phyloP scores from a whole-genome alignment of 495 filamentous ascomycete genomes.

The Lentithecium fluviatile region DNA sequence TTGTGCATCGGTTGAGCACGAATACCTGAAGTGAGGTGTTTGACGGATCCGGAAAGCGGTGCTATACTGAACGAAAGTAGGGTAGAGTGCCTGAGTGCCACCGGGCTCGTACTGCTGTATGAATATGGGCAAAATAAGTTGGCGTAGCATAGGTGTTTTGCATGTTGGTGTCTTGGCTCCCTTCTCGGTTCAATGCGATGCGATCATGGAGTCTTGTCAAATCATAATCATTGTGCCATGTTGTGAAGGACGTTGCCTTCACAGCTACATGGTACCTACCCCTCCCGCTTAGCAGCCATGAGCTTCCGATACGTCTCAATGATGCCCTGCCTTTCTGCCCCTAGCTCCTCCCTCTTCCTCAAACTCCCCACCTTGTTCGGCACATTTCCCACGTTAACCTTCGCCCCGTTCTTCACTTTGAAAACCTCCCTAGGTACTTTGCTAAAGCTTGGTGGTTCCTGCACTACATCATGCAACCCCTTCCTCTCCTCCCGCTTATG shows the following conservation, averaged over 20 bases:
- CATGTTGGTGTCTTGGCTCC: too few relatives aligned
- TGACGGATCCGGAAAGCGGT: too few relatives aligned
- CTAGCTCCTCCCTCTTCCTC: constrained; percentile 77
- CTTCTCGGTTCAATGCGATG: too few relatives aligned
- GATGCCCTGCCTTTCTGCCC: constrained; percentile 68
- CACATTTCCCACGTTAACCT: constrained; percentile 69
- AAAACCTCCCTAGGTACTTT: constrained; percentile 65
- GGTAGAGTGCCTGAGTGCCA: too few relatives aligned
- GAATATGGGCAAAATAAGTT: too few relatives aligned
- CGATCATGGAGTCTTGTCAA: too few relatives aligned
- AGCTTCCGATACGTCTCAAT: constrained; percentile 78
- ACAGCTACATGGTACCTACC: neutral
- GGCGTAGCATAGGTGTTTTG: too few relatives aligned
- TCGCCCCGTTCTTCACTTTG: constrained; percentile 64
- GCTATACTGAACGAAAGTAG: too few relatives aligned
- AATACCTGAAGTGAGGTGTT: constrained; percentile 24
- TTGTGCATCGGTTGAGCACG: constrained; percentile 54
- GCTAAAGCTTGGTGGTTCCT: constrained; percentile 75
- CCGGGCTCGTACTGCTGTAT: too few relatives aligned
- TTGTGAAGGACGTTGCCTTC: too few relatives aligned
- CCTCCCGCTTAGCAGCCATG: constrained; percentile 53
- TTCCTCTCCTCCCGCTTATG: constrained; percentile 51
- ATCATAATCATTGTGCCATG: too few relatives aligned
- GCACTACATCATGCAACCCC: constrained; percentile 72
- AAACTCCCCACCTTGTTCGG: constrained; percentile 78